Percentiles rank a stretch among this genome's conserved stretches.
Evolutionary conservation across 2,329 filamentous ascomycete genomes (phyloP).

Genomic region (Fusarium pininemorale): DNA sequence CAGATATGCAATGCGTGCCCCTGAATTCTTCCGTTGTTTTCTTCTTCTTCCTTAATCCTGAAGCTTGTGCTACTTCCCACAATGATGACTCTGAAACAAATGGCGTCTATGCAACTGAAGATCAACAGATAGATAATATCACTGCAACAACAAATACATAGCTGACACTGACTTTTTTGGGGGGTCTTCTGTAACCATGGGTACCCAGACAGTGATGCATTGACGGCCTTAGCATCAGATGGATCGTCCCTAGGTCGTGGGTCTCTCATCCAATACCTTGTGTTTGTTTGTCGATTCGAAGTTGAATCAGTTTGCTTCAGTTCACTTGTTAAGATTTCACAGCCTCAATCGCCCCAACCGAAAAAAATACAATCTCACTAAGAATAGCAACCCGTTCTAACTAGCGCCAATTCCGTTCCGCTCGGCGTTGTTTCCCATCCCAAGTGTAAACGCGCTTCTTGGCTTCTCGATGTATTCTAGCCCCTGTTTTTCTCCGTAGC

Average conservation of each 20-base stretch:
- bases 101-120: not conserved
- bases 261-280: slow-evolving; percentile 10
- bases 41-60: not conserved
- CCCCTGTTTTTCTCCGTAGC: not conserved
- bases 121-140: not conserved
- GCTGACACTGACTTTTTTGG: not conserved
- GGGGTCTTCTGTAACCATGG: not conserved
- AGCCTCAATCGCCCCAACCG: slow-evolving; percentile 41
- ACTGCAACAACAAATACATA: not conserved
- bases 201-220: not conserved
- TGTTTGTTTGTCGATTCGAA: slow-evolving; percentile 1
- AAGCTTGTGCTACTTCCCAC: slow-evolving; percentile 6
- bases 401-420: slow-evolving; percentile 32
- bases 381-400: slow-evolving; percentile 36
- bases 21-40: slow-evolving; percentile 4
- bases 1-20: slow-evolving; percentile 18
- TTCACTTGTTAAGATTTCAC: slow-evolving; percentile 22
- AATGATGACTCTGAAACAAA: slow-evolving; percentile 3
- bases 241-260: slow-evolving; percentile 39
- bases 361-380: slow-evolving; percentile 22
- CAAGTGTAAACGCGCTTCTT: slow-evolving; percentile 37
- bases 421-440: slow-evolving; percentile 31
- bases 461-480: slow-evolving; percentile 32
- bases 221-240: slow-evolving; percentile 27
- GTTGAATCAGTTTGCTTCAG: not conserved